phyloP scores from a whole-genome alignment of 495 filamentous ascomycete genomes.

The Penicillium robsamsonii region DNA sequence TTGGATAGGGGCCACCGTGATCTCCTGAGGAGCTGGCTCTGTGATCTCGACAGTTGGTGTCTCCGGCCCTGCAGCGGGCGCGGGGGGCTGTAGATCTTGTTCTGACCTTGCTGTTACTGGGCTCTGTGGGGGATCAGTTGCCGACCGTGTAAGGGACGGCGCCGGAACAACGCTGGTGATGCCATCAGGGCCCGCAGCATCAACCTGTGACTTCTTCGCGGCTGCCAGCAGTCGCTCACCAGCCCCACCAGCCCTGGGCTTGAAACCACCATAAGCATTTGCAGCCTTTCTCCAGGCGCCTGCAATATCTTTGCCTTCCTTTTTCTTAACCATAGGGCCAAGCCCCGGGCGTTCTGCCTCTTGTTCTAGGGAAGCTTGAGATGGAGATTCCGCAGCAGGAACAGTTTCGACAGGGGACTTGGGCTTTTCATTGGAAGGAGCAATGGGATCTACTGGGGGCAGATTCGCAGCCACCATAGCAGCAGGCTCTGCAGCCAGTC shows the following conservation, averaged over 20 bases:
- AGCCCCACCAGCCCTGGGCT: conserved; percentile 77
- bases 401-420: not conserved
- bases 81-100: conserved; percentile 11
- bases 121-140: conserved; percentile 28
- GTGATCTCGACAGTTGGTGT: conserved; percentile 46
- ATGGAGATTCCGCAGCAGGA: not conserved
- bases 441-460: conserved; percentile 1
- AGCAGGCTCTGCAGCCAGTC: conserved; percentile 12
- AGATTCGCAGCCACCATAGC: conserved; percentile 20
- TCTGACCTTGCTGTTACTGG: conserved; percentile 20
- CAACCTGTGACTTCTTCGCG: conserved; percentile 52
- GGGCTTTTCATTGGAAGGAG: not conserved
- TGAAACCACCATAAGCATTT: conserved; percentile 76
- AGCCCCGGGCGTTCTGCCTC: conserved; percentile 70
- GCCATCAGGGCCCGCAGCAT: conserved; percentile 69
- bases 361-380: conserved; percentile 9
- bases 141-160: conserved; percentile 49
- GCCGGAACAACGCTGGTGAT: conserved; percentile 85
- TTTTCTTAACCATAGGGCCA: conserved; percentile 87
- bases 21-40: conserved; percentile 28
- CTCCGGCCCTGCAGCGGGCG: conserved; percentile 14
- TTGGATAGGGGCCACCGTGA: conserved; percentile 32
- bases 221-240: conserved; percentile 64
- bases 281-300: conserved; percentile 82
- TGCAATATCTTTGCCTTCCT: conserved; percentile 66